These are phyloP conservation scores for Lippia alba DNA, from an alignment of 305 asterid genomes.

Conservation along the genomic window DNA sequence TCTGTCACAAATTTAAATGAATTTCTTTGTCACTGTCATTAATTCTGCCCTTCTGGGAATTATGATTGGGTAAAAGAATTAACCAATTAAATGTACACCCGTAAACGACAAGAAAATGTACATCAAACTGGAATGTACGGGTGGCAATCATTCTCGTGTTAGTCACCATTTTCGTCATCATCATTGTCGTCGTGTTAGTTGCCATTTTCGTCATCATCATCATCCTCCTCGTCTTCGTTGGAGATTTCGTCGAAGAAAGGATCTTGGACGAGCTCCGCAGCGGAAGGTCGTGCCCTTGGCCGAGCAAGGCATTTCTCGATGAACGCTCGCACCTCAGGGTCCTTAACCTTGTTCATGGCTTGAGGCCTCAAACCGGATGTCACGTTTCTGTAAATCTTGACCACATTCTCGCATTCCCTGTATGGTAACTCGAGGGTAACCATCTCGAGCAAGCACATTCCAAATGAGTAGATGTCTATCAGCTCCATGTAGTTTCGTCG, in stretches of 20 bases:
- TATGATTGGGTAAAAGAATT: too few relatives aligned
- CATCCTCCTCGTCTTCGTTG: conserved; percentile 52
- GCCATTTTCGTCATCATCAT: conserved; percentile 51
- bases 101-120: too few relatives aligned
- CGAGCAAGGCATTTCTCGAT: conserved; percentile 80
- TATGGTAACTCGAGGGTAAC: conserved; percentile 71
- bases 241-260: conserved; percentile 67
- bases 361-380: conserved; percentile 68
- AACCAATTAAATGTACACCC: too few relatives aligned
- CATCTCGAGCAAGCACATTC: conserved; percentile 86
- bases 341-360: conserved; percentile 76
- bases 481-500: conserved; percentile 72
- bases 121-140: too few relatives aligned
- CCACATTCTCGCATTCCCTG: conserved; percentile 66
- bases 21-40: too few relatives aligned
- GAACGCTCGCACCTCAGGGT: conserved; percentile 61
- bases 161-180: too few relatives aligned
- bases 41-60: too few relatives aligned
- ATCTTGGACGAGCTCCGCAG: conserved; percentile 69
- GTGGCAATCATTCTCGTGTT: too few relatives aligned
- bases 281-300: conserved; percentile 76
- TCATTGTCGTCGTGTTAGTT: too few relatives aligned
- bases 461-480: conserved; percentile 78
- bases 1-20: too few relatives aligned
- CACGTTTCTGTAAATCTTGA: conserved; percentile 73